A percentile compares a stretch with the other conserved stretches of the same genome.
Evolutionary conservation across 2,329 filamentous ascomycete genomes (phyloP).

Genomic region (Neoarthrinium moseri): DNA sequence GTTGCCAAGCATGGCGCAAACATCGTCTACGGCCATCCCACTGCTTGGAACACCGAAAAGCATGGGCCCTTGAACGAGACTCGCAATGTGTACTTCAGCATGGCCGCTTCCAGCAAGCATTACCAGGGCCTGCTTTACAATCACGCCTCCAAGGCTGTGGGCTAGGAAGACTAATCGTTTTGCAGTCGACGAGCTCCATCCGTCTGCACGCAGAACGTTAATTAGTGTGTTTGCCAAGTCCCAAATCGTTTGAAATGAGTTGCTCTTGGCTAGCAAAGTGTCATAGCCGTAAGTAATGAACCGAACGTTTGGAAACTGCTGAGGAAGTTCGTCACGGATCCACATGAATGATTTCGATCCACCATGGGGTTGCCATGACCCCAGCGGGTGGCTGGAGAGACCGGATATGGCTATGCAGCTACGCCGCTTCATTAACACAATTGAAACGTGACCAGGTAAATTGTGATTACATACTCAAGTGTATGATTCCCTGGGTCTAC

Average conservation of each 20-base stretch:
- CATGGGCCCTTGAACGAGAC: constrained; percentile 15
- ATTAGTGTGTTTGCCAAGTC: constrained; percentile 19
- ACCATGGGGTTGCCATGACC: constrained; percentile 20
- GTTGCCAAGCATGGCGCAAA: constrained; percentile 16
- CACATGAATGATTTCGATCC: constrained; percentile 24
- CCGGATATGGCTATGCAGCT: constrained; percentile 23
- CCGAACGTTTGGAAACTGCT: constrained; percentile 14
- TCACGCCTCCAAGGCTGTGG: constrained; percentile 25
- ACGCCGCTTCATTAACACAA: no score
- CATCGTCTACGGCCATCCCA: constrained; percentile 19
- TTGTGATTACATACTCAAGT: no score
- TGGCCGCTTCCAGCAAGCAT: constrained; percentile 11
- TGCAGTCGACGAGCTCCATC: constrained; percentile 13
- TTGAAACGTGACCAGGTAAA: no score
- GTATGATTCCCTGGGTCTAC: no score
- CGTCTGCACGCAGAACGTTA: constrained; percentile 13
- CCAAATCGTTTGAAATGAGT: constrained; percentile 20
- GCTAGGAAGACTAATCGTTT: constrained; percentile 24
- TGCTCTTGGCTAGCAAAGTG: constrained; percentile 17
- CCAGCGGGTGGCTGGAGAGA: constrained; percentile 20
- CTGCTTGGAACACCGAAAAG: constrained; percentile 23
- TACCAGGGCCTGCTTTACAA: constrained; percentile 21
- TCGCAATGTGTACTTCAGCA: constrained; percentile 3
- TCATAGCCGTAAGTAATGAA: constrained; percentile 23
- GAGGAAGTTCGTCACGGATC: constrained; percentile 23